Conservation (phyloP, 1,139 yeast genomes). For the Kurtzmaniella quercitrusa region DNA sequence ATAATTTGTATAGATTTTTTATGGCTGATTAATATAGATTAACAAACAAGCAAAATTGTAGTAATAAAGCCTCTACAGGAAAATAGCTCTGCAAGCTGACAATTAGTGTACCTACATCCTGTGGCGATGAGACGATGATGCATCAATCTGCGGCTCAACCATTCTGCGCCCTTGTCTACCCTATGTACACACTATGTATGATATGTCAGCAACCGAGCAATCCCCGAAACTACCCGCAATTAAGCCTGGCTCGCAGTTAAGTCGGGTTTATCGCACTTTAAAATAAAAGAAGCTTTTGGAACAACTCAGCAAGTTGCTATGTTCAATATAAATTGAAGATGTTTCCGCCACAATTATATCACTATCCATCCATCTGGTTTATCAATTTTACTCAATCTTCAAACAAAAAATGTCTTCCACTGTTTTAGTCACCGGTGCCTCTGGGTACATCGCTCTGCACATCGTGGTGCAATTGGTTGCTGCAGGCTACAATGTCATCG, state of each 20-base stretch:
- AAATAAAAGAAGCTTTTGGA: too few species aligned
- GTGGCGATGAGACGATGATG: too few species aligned
- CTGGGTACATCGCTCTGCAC: constrained; percentile 46
- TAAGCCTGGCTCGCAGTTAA: too few species aligned
- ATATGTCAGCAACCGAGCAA: too few species aligned
- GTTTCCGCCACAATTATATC: not conserved
- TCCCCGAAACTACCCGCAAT: too few species aligned
- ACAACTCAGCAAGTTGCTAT: too few species aligned
- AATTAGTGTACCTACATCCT: too few species aligned
- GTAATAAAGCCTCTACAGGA: too few species aligned
- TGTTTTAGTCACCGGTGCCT: constrained; percentile 43
- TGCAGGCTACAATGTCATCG: constrained; percentile 24
- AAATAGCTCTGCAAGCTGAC: too few species aligned
- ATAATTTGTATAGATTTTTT: not conserved
- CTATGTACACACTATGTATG: not conserved
- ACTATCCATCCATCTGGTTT: not conserved
- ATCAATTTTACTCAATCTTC: not conserved
- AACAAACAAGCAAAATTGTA: not conserved
- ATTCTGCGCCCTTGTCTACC: not conserved
- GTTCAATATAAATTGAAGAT: too few species aligned
- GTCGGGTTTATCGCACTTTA: too few species aligned
- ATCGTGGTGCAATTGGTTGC: constrained; percentile 24
- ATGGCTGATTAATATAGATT: not conserved
- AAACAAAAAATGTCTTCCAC: constrained; percentile 7
- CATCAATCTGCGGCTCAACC: not conserved